phyloP scores from a whole-genome alignment of 441 rosid genomes.

The Kokia cookei region DNA sequence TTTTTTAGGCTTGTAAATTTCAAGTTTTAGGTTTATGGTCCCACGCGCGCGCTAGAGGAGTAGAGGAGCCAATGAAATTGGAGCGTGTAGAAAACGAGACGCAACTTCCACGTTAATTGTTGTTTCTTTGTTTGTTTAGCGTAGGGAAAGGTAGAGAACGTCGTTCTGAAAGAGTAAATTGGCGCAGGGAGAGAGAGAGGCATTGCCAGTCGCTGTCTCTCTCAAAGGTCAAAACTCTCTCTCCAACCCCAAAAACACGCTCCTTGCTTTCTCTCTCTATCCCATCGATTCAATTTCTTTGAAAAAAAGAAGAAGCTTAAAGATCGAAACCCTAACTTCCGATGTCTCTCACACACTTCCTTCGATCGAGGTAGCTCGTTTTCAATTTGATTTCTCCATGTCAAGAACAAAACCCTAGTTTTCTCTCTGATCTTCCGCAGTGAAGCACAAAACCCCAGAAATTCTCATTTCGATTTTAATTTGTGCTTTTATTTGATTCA shows the following conservation, averaged over 20 bases:
- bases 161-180: not conserved
- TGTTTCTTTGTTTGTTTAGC: not conserved
- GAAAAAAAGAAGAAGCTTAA: not conserved
- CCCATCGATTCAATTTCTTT: conserved; percentile 19
- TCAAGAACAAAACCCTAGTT: conserved; percentile 31
- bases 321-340: conserved; percentile 31
- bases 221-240: conserved; percentile 7
- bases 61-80: not conserved
- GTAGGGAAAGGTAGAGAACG: not conserved
- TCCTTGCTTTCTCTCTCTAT: conserved; percentile 10
- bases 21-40: not conserved
- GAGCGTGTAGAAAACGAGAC: not conserved
- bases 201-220: not conserved
- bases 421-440: not conserved
- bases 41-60: not conserved
- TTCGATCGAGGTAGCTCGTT: conserved; percentile 13
- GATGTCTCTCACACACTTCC: not conserved
- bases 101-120: not conserved
- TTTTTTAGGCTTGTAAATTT: not conserved
- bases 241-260: not conserved
- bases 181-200: no score
- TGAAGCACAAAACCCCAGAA: conserved; percentile 29
- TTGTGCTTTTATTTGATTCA: conserved; percentile 13
- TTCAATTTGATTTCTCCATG: conserved; percentile 13
- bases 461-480: conserved; percentile 11